A percentile compares a stretch with the other conserved stretches of the same genome.
These are phyloP conservation scores for Arthrinium puccinioides DNA, from an alignment of 2,329 filamentous ascomycete species.

Conservation along the genomic window DNA sequence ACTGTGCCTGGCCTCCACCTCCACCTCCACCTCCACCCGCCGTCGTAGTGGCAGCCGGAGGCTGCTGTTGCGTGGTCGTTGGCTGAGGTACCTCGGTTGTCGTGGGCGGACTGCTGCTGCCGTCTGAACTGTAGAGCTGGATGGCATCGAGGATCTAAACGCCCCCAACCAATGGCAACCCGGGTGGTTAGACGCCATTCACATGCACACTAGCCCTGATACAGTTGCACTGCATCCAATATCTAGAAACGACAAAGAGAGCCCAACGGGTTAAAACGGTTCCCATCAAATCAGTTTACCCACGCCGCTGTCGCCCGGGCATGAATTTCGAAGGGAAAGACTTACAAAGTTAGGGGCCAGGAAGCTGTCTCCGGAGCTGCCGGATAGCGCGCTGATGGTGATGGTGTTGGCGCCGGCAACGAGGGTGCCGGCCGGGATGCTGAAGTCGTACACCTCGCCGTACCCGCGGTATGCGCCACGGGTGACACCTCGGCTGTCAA, in stretches of 20 bases:
- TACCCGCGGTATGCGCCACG: slow-evolving; percentile 57
- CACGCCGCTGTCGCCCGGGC: too few relatives aligned
- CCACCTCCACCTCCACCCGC: not conserved
- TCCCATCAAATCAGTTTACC: not conserved
- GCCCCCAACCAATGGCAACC: not conserved
- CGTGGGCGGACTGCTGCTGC: not conserved
- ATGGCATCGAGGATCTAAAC: slow-evolving; percentile 2
- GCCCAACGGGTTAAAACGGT: not conserved
- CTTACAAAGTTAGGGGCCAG: slow-evolving; percentile 50
- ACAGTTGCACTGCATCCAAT: slow-evolving; percentile 27
- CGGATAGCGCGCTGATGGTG: slow-evolving; percentile 50
- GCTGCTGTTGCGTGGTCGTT: not conserved
- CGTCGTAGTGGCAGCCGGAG: not conserved
- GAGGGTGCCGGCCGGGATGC: slow-evolving; percentile 52
- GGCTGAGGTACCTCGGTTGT: not conserved
- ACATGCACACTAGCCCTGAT: too few relatives aligned
- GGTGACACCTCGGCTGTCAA: slow-evolving; percentile 58
- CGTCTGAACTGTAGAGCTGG: not conserved
- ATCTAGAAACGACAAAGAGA: slow-evolving; percentile 11
- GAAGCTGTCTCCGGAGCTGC: slow-evolving; percentile 46
- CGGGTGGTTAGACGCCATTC: not conserved
- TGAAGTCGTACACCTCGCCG: slow-evolving; percentile 57
- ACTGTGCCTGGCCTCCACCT: not conserved
- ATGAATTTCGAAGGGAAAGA: too few relatives aligned
- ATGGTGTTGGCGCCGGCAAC: slow-evolving; percentile 57